Evolutionary conservation across 2,329 filamentous ascomycete species (phyloP).

Genomic region (Neonectria sp.): DNA sequence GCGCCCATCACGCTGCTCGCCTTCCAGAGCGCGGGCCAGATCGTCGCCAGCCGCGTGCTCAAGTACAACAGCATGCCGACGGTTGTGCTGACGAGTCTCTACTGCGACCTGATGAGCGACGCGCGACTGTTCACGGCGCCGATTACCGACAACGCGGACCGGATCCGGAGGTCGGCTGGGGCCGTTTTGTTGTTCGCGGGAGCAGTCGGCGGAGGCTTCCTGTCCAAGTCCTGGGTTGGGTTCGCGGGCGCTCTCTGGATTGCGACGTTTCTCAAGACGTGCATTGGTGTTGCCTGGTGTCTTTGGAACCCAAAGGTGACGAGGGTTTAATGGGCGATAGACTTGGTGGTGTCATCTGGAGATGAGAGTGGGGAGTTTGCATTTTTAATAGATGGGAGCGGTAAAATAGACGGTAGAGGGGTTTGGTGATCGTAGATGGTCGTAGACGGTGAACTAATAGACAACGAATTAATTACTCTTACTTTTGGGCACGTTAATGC

Average conservation of each 20-base stretch:
- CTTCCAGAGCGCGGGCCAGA: constrained; percentile 47
- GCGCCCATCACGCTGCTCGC: constrained; percentile 45
- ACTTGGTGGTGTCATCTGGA: neutral
- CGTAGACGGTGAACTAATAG: neutral
- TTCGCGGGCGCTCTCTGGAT: constrained; percentile 48
- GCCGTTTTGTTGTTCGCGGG: constrained; percentile 43
- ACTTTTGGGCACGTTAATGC: neutral
- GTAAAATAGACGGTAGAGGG: neutral
- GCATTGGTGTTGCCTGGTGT: constrained; percentile 40
- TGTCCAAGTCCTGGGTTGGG: constrained; percentile 47
- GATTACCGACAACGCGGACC: constrained; percentile 44
- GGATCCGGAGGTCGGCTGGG: constrained; percentile 40
- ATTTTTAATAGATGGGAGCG: neutral
- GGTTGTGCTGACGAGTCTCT: constrained; percentile 46
- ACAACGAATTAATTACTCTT: neutral
- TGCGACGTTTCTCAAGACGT: constrained; percentile 44
- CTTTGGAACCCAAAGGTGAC: constrained; percentile 44
- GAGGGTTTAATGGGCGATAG: neutral
- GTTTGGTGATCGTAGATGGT: neutral
- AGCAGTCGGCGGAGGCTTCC: constrained; percentile 44
- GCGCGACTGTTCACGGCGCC: constrained; percentile 45
- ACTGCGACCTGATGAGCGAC: constrained; percentile 49
- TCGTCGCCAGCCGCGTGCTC: constrained; percentile 45
- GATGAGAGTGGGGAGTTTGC: neutral
- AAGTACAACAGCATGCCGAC: constrained; percentile 49